Conservation (phyloP, 2,329 filamentous ascomycete genomes). For the Fusarium redolens region DNA sequence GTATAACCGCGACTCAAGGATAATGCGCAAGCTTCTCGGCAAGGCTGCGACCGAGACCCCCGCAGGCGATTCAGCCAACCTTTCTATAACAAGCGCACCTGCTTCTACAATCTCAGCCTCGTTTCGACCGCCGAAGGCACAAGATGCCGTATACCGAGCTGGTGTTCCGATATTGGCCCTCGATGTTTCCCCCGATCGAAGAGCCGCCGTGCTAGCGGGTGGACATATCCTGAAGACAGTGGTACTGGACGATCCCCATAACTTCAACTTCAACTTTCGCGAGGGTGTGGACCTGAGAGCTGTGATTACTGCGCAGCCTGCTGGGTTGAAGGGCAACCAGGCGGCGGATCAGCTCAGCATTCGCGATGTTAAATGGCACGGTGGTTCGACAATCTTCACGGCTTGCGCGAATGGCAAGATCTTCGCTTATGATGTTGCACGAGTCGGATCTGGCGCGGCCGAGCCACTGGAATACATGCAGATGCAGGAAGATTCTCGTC, state of each 20-base stretch:
- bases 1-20: constrained; percentile 66
- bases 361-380: constrained; percentile 70
- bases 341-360: constrained; percentile 70
- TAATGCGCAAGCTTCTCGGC: constrained; percentile 71
- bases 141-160: constrained; percentile 64
- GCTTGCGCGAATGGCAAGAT: constrained; percentile 73
- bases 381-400: constrained; percentile 67
- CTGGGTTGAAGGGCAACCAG: constrained; percentile 55
- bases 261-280: constrained; percentile 56
- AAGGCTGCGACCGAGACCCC: constrained; percentile 61
- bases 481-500: constrained; percentile 70
- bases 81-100: constrained; percentile 60
- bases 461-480: constrained; percentile 66
- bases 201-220: constrained; percentile 67
- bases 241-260: constrained; percentile 60
- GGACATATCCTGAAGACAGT: constrained; percentile 71
- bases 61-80: constrained; percentile 52
- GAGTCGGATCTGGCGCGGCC: constrained; percentile 57
- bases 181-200: constrained; percentile 68
- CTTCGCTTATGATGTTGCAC: constrained; percentile 70
- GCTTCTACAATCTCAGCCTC: constrained; percentile 50
- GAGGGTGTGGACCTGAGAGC: constrained; percentile 70
- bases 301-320: constrained; percentile 61
- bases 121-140: constrained; percentile 65
- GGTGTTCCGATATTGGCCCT: constrained; percentile 67